Evolutionary conservation across 768 basidiomycete species (phyloP).

Genomic region (Tubosaeta brunneosetosa): DNA sequence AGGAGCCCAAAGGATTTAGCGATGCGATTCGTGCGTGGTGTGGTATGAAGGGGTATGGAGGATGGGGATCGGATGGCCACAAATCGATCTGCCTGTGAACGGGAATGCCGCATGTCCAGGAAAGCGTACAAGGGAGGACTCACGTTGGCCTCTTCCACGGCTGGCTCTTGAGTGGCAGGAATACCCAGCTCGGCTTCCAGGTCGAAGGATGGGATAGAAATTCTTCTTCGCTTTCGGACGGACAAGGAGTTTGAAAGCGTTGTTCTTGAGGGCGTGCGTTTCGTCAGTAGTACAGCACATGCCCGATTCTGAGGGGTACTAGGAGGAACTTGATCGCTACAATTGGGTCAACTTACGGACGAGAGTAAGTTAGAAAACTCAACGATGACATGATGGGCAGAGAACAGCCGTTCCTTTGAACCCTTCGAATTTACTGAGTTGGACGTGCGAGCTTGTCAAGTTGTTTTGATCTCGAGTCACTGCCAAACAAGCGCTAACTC

Average conservation of each 20-base stretch:
- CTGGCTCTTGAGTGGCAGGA: constrained; percentile 11
- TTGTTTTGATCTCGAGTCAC: too few species aligned
- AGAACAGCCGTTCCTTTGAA: background rate
- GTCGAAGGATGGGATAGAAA: constrained; percentile 39
- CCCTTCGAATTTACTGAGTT: too few species aligned
- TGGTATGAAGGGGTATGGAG: constrained; percentile 52
- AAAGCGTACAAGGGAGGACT: constrained; percentile 8
- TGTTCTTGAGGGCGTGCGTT: constrained; percentile 35
- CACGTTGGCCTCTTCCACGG: constrained; percentile 27
- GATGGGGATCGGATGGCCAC: constrained; percentile 49
- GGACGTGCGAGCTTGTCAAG: too few species aligned
- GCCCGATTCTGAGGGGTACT: constrained; percentile 20
- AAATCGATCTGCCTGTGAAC: constrained; percentile 54
- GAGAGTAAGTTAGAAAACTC: constrained; percentile 19
- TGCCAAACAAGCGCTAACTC: too few species aligned
- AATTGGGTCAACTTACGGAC: constrained; percentile 14
- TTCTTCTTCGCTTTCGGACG: constrained; percentile 37
- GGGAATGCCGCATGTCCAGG: background rate
- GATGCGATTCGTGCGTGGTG: constrained; percentile 64
- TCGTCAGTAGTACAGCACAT: constrained; percentile 28
- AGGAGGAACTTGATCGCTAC: constrained; percentile 23
- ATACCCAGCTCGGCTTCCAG: constrained; percentile 32
- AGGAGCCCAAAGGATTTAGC: constrained; percentile 57
- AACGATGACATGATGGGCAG: constrained; percentile 25
- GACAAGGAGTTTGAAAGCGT: constrained; percentile 40